Evolutionary conservation across 2,329 filamentous ascomycete genomes (phyloP).

Genomic region (Aspergillus cejpii): DNA sequence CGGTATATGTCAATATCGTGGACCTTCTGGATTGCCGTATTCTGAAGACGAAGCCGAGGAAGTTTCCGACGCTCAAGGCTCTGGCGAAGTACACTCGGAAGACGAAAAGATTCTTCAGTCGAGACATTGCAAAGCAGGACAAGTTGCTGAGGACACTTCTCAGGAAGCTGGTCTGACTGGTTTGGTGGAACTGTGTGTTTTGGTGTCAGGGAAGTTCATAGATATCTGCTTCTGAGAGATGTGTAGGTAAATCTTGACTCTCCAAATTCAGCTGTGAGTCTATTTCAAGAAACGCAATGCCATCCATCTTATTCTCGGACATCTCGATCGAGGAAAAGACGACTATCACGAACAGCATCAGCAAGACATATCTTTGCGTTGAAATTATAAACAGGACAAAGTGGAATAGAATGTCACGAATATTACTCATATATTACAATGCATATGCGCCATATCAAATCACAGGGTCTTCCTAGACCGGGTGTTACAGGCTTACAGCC

Average conservation of each 20-base stretch:
- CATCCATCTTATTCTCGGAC: neutral
- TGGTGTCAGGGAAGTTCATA: too few relatives aligned
- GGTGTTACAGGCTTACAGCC: constrained; percentile 30
- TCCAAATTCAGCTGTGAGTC: neutral
- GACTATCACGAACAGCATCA: neutral
- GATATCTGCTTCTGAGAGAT: too few relatives aligned
- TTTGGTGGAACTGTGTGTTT: neutral
- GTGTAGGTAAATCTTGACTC: neutral
- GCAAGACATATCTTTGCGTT: neutral
- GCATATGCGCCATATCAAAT: neutral
- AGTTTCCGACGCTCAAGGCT: constrained; percentile 10
- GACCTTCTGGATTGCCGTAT: constrained; percentile 25
- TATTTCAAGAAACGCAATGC: neutral
- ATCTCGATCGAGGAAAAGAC: neutral
- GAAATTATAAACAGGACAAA: neutral
- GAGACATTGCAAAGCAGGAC: constrained; percentile 18
- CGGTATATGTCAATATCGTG: constrained; percentile 26
- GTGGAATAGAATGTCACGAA: neutral
- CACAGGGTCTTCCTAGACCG: neutral
- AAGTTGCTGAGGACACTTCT: constrained; percentile 18
- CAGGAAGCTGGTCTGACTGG: constrained; percentile 10
- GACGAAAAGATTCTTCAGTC: constrained; percentile 9
- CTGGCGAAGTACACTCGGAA: constrained; percentile 17
- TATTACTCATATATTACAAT: neutral
- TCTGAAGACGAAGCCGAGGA: constrained; percentile 2